Evolutionary conservation across 345 rosid genomes (phyloP).

Genomic region (Streptanthus diversifolius): DNA sequence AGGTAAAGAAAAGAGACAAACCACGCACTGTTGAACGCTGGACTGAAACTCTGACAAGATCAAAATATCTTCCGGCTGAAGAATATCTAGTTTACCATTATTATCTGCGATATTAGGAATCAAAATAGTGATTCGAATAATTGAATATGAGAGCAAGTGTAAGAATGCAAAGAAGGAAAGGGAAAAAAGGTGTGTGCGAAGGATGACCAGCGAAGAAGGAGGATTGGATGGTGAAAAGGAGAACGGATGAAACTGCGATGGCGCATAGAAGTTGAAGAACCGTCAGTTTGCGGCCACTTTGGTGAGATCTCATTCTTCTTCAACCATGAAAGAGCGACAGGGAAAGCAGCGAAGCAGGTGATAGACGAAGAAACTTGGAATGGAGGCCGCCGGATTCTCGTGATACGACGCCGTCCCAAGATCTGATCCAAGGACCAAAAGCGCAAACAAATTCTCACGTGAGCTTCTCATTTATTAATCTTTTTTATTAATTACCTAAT

Average conservation of each 20-base stretch:
- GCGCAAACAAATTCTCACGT: neutral
- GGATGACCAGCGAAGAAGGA: slow-evolving; percentile 60
- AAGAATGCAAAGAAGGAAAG: neutral
- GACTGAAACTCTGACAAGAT: slow-evolving; percentile 66
- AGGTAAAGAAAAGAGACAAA: slow-evolving; percentile 34
- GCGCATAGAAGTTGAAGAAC: slow-evolving; percentile 53
- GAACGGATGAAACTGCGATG: slow-evolving; percentile 49
- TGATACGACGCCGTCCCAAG: slow-evolving; percentile 8
- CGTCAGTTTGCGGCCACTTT: slow-evolving; percentile 42
- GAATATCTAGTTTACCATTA: slow-evolving; percentile 33
- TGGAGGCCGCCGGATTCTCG: neutral
- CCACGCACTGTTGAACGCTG: slow-evolving; percentile 83
- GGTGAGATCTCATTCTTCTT: slow-evolving; percentile 49
- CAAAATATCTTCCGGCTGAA: slow-evolving; percentile 41
- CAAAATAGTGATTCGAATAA: neutral
- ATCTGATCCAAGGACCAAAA: neutral
- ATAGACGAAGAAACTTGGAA: slow-evolving; percentile 22
- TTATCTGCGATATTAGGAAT: slow-evolving; percentile 35
- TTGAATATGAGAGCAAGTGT: neutral
- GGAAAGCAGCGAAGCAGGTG: neutral
- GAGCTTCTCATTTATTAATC: too few species aligned
- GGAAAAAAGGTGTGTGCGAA: neutral
- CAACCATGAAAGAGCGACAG: slow-evolving; percentile 25
- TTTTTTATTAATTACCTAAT: too few species aligned
- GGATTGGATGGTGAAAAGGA: slow-evolving; percentile 63